Evolutionary conservation across 2,329 filamentous ascomycete genomes (phyloP).

Genomic region (Tolypocladium amazonense): DNA sequence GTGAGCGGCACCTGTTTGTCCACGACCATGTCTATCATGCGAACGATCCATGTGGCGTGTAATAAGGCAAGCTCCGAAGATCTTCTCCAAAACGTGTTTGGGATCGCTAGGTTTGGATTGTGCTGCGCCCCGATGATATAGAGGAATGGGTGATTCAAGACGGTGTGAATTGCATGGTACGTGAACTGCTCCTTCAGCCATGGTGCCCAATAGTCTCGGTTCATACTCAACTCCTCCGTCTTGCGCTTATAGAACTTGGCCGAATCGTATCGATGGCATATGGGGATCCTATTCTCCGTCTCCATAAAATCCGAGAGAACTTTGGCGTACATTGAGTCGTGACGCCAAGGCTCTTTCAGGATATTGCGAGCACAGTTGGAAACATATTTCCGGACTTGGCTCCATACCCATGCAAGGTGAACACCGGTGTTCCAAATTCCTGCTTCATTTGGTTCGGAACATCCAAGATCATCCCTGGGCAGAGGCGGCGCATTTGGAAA

Average conservation of each 20-base stretch:
- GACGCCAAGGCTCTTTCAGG: conserved; percentile 38
- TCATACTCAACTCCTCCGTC: conserved; percentile 30
- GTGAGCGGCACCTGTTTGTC: conserved; percentile 37
- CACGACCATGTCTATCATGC: conserved; percentile 42
- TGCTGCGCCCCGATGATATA: conserved; percentile 41
- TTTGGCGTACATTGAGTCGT: conserved; percentile 40
- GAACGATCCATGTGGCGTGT: conserved; percentile 42
- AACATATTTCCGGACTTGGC: conserved; percentile 32
- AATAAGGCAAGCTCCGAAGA: conserved; percentile 40
- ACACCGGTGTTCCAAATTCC: conserved; percentile 40
- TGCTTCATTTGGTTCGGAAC: conserved; percentile 24
- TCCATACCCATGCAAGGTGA: conserved; percentile 42
- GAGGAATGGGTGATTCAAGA: conserved; percentile 42
- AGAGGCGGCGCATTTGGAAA: conserved; percentile 28
- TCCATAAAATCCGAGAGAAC: conserved; percentile 41
- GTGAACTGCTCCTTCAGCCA: conserved; percentile 44
- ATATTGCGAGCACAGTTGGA: conserved; percentile 35
- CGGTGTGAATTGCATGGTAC: conserved; percentile 39
- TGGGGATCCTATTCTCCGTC: conserved; percentile 35
- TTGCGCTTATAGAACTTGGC: conserved; percentile 41
- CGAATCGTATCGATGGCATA: conserved; percentile 40
- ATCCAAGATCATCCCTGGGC: conserved; percentile 32
- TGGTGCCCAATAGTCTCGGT: conserved; percentile 37
- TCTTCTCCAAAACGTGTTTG: conserved; percentile 42
- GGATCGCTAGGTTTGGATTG: conserved; percentile 39